These are phyloP conservation scores for Solanum microdontum DNA, from an alignment of 257 asterid species.

Conservation along the genomic window DNA sequence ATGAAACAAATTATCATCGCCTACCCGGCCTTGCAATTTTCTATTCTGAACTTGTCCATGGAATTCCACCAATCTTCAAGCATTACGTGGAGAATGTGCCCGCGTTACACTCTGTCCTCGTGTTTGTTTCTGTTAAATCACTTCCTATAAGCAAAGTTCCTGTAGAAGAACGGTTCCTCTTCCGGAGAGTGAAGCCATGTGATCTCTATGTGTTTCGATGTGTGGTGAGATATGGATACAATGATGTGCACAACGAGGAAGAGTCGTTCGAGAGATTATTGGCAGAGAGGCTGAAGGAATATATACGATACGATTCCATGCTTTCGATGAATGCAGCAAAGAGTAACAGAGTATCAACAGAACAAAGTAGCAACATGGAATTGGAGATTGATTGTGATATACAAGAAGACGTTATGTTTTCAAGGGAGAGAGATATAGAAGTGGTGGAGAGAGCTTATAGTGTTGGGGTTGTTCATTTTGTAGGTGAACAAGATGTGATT, in stretches of 20 bases:
- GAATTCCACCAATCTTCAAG: conserved; percentile 55
- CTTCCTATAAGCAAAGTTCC: conserved; percentile 44
- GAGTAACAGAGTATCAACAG: not conserved
- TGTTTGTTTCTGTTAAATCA: conserved; percentile 46
- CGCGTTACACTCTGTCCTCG: conserved; percentile 33
- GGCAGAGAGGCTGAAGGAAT: conserved; percentile 27
- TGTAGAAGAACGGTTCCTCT: conserved; percentile 36
- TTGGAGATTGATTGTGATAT: not conserved
- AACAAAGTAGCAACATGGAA: not conserved
- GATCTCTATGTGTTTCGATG: conserved; percentile 35
- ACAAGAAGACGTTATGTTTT: not conserved
- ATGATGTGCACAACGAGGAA: conserved; percentile 23
- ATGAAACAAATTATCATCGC: conserved; percentile 5
- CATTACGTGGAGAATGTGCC: conserved; percentile 46
- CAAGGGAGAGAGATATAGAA: conserved; percentile 13
- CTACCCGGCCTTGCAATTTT: conserved; percentile 46
- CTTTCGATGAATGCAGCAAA: not conserved
- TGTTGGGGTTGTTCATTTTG: conserved; percentile 45
- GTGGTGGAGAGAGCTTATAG: conserved; percentile 26
- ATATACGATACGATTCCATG: conserved; percentile 6
- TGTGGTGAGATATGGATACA: conserved; percentile 53
- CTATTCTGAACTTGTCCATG: conserved; percentile 53
- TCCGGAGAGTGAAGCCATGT: conserved; percentile 32
- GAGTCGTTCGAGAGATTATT: conserved; percentile 30
- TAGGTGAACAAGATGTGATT: conserved; percentile 59